Evolutionary conservation across 768 basidiomycete genomes (phyloP).

Genomic region (Suillus spraguei): DNA sequence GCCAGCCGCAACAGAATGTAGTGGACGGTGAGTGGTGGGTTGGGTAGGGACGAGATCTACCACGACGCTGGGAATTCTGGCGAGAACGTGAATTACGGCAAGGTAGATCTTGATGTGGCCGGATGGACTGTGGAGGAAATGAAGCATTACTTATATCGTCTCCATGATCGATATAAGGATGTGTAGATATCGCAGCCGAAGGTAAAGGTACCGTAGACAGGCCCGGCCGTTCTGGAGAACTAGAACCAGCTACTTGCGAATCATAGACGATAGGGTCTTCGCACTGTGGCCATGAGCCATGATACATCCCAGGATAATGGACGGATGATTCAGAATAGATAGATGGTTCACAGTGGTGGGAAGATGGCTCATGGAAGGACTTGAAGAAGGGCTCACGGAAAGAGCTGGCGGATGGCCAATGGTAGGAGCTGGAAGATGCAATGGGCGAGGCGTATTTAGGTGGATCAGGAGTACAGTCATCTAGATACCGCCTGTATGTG

Average conservation of each 20-base stretch:
- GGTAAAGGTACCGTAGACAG: background rate
- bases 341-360: background rate
- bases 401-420: background rate
- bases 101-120: background rate
- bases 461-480: background rate
- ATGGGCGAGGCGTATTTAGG: background rate
- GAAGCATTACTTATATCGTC: background rate
- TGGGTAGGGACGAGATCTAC: background rate
- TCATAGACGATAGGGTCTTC: background rate
- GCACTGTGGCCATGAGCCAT: background rate
- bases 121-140: background rate
- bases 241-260: background rate
- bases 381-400: no score
- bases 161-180: background rate
- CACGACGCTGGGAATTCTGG: background rate
- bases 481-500: background rate
- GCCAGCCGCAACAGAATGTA: background rate
- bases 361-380: no score
- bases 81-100: background rate
- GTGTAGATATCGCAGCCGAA: background rate
- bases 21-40: background rate
- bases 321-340: background rate
- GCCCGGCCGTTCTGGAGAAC: background rate
- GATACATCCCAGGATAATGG: background rate
- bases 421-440: background rate